Conservation (phyloP, 177 flowering plant species). For the Vitis hybrid region DNA sequence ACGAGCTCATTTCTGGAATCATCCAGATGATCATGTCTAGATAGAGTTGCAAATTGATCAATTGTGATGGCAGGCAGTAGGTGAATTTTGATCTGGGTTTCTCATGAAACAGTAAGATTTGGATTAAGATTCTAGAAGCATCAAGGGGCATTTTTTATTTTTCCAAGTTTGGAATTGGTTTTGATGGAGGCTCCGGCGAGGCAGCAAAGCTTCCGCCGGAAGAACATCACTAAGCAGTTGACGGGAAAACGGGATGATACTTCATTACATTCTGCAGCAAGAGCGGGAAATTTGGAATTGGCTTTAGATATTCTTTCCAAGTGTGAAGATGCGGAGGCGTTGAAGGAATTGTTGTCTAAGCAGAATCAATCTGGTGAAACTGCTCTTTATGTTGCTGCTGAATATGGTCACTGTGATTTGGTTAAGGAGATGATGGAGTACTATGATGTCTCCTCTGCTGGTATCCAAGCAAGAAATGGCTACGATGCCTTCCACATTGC, state of each 20-base stretch:
- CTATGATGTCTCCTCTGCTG: constrained; percentile 56
- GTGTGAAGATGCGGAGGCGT: constrained; percentile 35
- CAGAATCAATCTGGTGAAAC: constrained; percentile 88
- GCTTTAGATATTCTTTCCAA: constrained; percentile 34
- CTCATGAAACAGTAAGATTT: constrained; percentile 2
- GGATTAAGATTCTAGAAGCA: background rate
- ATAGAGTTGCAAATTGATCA: background rate
- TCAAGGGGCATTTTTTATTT: no score
- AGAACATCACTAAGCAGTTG: constrained; percentile 32
- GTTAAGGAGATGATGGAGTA: constrained; percentile 65
- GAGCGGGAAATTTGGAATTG: constrained; percentile 25
- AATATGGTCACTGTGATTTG: constrained; percentile 64
- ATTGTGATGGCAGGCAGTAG: background rate
- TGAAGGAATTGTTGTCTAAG: constrained; percentile 49
- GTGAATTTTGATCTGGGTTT: constrained; percentile 6
- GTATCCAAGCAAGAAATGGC: constrained; percentile 81
- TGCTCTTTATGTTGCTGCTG: constrained; percentile 76
- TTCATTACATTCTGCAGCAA: constrained; percentile 29
- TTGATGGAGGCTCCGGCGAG: constrained; percentile 1
- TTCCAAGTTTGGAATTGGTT: background rate
- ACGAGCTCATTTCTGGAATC: background rate
- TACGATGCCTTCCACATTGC: constrained; percentile 91
- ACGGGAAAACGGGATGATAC: constrained; percentile 32
- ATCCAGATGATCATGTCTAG: background rate
- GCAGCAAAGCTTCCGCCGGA: constrained; percentile 7